A percentile compares a stretch with the other conserved stretches of the same genome.
These are phyloP conservation scores for Lizonia empirigonia DNA, from an alignment of 2,329 filamentous ascomycete species.

Conservation along the genomic window DNA sequence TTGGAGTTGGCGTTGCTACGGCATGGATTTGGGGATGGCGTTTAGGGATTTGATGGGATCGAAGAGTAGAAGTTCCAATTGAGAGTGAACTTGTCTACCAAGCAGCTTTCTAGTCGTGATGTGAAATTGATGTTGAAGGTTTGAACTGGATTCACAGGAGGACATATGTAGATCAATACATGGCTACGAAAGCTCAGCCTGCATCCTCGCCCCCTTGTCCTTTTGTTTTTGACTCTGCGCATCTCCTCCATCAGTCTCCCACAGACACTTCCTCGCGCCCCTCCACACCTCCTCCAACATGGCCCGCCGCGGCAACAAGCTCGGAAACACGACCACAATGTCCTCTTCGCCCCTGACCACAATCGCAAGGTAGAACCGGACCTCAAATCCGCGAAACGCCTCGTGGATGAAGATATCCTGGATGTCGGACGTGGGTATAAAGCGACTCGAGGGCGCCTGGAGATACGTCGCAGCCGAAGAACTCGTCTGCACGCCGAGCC, in stretches of 20 bases:
- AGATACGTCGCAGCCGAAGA: conserved; percentile 73
- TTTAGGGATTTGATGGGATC: no score
- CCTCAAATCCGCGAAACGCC: conserved; percentile 90
- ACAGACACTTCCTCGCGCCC: conserved; percentile 80
- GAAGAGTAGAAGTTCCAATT: no score
- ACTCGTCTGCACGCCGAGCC: conserved; percentile 87
- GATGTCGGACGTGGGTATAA: conserved; percentile 90
- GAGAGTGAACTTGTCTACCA: no score
- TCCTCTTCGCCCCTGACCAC: conserved; percentile 88
- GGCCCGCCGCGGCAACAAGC: conserved; percentile 71
- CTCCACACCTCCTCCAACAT: conserved; percentile 92
- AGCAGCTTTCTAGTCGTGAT: no score
- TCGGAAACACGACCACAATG: conserved; percentile 93
- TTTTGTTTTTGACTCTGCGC: no score
- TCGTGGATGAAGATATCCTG: conserved; percentile 95
- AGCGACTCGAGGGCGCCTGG: conserved; percentile 65
- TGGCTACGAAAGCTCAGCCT: no score
- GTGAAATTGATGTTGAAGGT: no score
- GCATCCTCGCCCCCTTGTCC: no score
- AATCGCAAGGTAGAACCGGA: conserved; percentile 85
- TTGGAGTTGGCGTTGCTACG: conserved; percentile 7
- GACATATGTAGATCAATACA: no score
- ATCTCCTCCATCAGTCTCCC: conserved; percentile 59
- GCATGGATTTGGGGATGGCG: conserved; percentile 6
- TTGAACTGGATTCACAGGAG: no score